Conservation (phyloP, 108 stramenopile genomes). For the Skeletonema tropicum region DNA sequence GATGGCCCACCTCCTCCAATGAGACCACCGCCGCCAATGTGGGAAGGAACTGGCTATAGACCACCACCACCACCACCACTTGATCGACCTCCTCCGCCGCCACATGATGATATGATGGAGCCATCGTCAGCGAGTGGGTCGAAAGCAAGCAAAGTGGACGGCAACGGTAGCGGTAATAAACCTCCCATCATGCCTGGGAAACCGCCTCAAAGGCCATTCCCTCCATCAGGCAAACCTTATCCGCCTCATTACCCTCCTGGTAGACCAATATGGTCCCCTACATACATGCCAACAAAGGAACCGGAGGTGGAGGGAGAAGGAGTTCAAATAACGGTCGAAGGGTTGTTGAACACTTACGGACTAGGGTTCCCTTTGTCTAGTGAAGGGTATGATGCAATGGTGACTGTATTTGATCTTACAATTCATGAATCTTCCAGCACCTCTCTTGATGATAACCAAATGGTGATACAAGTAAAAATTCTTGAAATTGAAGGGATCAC, state of each 20-base stretch:
- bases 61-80: background rate
- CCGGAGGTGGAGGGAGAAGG: background rate
- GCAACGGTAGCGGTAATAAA: background rate
- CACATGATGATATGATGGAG: background rate
- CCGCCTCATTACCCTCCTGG: background rate
- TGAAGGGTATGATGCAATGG: background rate
- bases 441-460: background rate
- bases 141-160: background rate
- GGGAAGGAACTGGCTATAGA: background rate
- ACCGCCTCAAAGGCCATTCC: no score
- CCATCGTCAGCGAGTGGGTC: background rate
- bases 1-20: background rate
- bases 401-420: background rate
- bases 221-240: background rate
- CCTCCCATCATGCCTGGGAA: background rate
- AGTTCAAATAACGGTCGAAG: background rate
- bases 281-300: background rate
- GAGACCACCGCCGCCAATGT: background rate
- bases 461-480: background rate
- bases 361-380: background rate
- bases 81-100: background rate
- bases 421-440: background rate
- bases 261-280: background rate
- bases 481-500: constrained; percentile 6
- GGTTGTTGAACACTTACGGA: background rate